Evolutionary conservation across 129 eudicot species (phyloP), one percentile per base, ranked within the genome.

Genomic region (Solidago caesia): DNA sequence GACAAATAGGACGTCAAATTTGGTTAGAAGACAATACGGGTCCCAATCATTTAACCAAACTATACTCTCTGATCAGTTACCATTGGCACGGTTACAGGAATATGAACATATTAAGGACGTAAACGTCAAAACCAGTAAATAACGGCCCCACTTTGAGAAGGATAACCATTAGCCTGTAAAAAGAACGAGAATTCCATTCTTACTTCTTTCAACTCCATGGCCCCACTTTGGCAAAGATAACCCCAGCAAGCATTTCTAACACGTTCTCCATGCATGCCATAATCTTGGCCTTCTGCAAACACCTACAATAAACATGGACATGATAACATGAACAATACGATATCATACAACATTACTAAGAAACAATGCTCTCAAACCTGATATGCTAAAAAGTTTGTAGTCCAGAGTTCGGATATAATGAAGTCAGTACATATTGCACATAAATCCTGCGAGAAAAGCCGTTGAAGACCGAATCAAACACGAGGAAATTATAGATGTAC

Each of bases 231-330:
- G 87, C 99, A 94, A 70, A 94, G 94, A 79, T 91, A 91, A 45
- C 99, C 99, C 99, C 99, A 95, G 67, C 99, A 95, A 87, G 99
- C 99, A 89, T 73, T 89, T 89, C 97, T 91, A 62, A 95, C 99
- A 69, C 99, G 96, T 77, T 95, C 99, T 26, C 99, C 99, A 79
- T 95, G 96, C 51, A 74, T 74, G 51, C 99, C 97, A 84, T 95
- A 95, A 82, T 95, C 97, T 85, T 95, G 99, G 71, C 92, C 87
- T 80, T 95, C 99, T 14, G 94, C 99, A 59, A 95, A 95, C 70
- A 91, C 91, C 99, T 95, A 77, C 16, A 70, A 70, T 51, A 43
- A 45, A 72, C 74, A 81, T 66, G 68, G 16, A 77, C 13, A 62
- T 45, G 7, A n/a, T 80, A 75, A 67, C 70, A 71, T 67, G 21